phyloP scores from a whole-genome alignment of 768 basidiomycete species.

The Fomitopsis pulvina region DNA sequence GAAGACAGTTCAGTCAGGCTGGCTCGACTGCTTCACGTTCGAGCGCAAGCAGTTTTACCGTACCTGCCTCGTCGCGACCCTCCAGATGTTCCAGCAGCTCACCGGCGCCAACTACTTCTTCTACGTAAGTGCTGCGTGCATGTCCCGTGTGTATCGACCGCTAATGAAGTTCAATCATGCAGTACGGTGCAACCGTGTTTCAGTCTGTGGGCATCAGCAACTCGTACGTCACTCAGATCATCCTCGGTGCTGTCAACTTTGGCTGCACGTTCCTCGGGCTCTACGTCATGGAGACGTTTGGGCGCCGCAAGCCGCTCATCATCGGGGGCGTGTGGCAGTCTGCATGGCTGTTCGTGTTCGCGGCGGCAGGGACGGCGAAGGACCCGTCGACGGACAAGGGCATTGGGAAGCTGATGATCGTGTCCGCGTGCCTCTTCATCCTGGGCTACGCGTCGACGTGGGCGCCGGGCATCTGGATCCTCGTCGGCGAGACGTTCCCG shows the following conservation, averaged over 20 bases:
- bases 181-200: constrained; percentile 57
- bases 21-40: constrained; percentile 63
- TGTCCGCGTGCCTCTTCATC: constrained; percentile 66
- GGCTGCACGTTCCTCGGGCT: constrained; percentile 66
- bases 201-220: constrained; percentile 59
- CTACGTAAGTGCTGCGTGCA: constrained; percentile 29
- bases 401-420: constrained; percentile 51
- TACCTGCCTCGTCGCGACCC: constrained; percentile 53
- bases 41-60: constrained; percentile 55
- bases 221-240: constrained; percentile 67
- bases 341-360: constrained; percentile 66
- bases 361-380: constrained; percentile 60
- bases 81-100: constrained; percentile 69
- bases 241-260: constrained; percentile 70
- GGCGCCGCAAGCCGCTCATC: constrained; percentile 58
- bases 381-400: constrained; percentile 39
- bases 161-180: not conserved
- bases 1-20: constrained; percentile 38
- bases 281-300: constrained; percentile 70
- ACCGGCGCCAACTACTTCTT: constrained; percentile 69
- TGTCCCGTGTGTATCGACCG: not conserved
- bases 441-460: constrained; percentile 65
- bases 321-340: constrained; percentile 67
- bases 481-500: constrained; percentile 73
- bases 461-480: constrained; percentile 73